Conservation (phyloP, 306 rosid genomes). For the Biancaea sappan region DNA sequence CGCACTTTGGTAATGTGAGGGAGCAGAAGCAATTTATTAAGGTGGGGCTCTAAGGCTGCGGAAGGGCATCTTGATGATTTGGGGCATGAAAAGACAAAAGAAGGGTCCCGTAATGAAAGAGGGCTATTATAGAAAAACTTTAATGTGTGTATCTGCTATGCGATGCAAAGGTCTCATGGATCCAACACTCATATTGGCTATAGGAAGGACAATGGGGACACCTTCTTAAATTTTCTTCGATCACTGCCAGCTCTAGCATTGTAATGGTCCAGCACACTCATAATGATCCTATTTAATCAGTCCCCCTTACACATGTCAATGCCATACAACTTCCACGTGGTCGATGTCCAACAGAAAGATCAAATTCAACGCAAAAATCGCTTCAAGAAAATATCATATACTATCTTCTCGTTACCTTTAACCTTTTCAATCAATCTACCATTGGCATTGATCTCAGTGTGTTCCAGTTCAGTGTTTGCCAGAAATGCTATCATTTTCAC, state of each 20-base stretch:
- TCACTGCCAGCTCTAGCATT: constrained; percentile 74
- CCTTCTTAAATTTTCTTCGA: constrained; percentile 59
- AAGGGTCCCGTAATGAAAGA: constrained; percentile 44
- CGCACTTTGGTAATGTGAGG: constrained; percentile 25
- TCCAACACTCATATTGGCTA: constrained; percentile 43
- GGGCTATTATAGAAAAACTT: constrained; percentile 39
- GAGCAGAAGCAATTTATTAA: constrained; percentile 39
- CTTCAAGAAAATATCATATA: background rate
- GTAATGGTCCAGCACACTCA: constrained; percentile 70
- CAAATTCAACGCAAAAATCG: constrained; percentile 9
- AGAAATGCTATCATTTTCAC: constrained; percentile 8
- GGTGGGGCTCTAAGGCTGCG: constrained; percentile 59
- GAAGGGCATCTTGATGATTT: constrained; percentile 51
- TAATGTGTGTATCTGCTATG: constrained; percentile 38
- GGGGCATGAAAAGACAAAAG: constrained; percentile 52
- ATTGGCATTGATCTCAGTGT: constrained; percentile 11
- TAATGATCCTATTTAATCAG: constrained; percentile 59
- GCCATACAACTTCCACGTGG: constrained; percentile 40
- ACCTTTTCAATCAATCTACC: background rate
- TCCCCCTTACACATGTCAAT: constrained; percentile 59
- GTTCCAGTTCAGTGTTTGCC: background rate
- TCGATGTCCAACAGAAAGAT: constrained; percentile 15
- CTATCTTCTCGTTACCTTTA: constrained; percentile 1
- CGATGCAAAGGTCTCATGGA: constrained; percentile 38
- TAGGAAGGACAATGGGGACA: constrained; percentile 72